These are phyloP conservation scores for Ophiobolus disseminans DNA, from an alignment of 2,329 filamentous ascomycete species.

Conservation along the genomic window DNA sequence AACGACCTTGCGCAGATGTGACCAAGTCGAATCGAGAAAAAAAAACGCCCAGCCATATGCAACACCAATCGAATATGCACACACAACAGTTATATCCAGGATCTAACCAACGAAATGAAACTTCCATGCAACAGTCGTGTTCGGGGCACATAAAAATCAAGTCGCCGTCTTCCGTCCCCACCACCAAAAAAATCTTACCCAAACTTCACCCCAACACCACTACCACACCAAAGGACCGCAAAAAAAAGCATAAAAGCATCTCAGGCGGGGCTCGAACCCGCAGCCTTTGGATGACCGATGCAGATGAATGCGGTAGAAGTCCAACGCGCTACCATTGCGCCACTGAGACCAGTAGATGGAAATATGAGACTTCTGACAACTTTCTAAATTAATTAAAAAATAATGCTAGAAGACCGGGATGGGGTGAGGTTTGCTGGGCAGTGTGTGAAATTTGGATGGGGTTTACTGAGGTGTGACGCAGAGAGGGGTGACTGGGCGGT, in stretches of 20 bases:
- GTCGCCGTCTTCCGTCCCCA: not conserved
- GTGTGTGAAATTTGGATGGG: not conserved
- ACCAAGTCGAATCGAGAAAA: too few species aligned
- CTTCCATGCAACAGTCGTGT: too few species aligned
- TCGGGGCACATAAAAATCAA: too few species aligned
- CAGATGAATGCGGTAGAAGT: slow-evolving; percentile 31
- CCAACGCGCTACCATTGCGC: slow-evolving; percentile 46
- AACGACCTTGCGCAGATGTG: too few species aligned
- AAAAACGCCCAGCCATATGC: too few species aligned
- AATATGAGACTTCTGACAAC: slow-evolving; percentile 29
- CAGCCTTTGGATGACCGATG: slow-evolving; percentile 38
- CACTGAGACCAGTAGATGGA: slow-evolving; percentile 34
- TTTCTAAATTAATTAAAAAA: slow-evolving; percentile 2
- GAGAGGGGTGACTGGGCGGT: slow-evolving; percentile 1
- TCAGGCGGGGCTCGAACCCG: slow-evolving; percentile 44
- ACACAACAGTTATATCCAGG: too few species aligned
- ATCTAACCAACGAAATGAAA: too few species aligned
- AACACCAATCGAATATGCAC: too few species aligned
- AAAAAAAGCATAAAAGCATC: slow-evolving; percentile 28
- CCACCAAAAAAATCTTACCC: not conserved
- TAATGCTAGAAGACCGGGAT: not conserved
- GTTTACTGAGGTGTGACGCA: not conserved
- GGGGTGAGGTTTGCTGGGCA: not conserved
- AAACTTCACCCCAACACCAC: not conserved
- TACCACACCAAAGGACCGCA: not conserved